Percentiles rank a stretch among this genome's conserved stretches.
phyloP scores from a whole-genome alignment of 805 yeast species.

The Lipomyces lipofer region DNA sequence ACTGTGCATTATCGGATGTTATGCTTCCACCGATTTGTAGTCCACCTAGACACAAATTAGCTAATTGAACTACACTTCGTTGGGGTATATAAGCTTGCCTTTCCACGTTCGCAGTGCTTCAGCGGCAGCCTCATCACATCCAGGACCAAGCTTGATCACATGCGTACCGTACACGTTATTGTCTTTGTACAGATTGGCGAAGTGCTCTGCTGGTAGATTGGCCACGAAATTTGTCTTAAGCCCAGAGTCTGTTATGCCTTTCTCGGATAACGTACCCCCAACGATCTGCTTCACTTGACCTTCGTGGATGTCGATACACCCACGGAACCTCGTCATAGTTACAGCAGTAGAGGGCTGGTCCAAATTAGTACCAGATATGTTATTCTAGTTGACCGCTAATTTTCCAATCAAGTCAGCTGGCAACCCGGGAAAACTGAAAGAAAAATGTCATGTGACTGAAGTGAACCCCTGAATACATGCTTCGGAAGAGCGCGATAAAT shows the following conservation, averaged over 20 bases:
- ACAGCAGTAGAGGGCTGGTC: too few species aligned
- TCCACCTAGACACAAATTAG: conserved; percentile 32
- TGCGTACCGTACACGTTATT: conserved; percentile 74
- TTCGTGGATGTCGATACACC: conserved; percentile 92
- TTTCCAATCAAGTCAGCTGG: too few species aligned
- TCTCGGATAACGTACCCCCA: conserved; percentile 75
- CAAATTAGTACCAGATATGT: too few species aligned
- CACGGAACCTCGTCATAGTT: conserved; percentile 58
- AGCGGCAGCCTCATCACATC: conserved; percentile 79
- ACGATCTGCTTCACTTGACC: conserved; percentile 97
- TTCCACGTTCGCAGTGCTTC: conserved; percentile 80
- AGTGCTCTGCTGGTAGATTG: conserved; percentile 68
- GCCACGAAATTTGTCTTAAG: conserved; percentile 79
- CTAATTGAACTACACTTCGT: neutral
- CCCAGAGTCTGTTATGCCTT: conserved; percentile 41
- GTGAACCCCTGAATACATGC: too few species aligned
- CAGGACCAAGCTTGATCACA: conserved; percentile 86
- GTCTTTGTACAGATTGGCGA: conserved; percentile 65
- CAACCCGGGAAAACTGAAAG: too few species aligned
- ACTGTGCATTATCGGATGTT: conserved; percentile 64
- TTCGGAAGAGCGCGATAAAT: too few species aligned
- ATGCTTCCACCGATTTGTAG: conserved; percentile 96
- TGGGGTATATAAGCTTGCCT: neutral
- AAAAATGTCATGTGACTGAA: too few species aligned
- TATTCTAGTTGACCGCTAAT: too few species aligned